Base-by-base conservation (phyloP, 1,139 yeast species). In the Suhomyces guaymorum region DNA sequence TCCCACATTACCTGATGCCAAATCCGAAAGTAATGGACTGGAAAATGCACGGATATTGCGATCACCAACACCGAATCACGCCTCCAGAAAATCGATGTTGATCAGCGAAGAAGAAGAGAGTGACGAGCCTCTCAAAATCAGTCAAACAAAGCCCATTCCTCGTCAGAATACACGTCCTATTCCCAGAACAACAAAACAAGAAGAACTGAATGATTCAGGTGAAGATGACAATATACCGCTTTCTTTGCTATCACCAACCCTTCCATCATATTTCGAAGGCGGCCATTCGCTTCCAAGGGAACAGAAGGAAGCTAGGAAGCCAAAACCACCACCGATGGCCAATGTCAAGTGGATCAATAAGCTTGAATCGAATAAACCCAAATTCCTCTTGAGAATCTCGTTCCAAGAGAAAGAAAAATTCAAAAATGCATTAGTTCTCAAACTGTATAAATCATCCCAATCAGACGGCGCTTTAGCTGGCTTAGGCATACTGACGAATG, bases 1-100 rank as follows among this genome's bases (percentile, higher is more conserved):
- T 4, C 76, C 76, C 2, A 64, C 71, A 0, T 45, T 70, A 11
- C 75, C 75, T 0, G 52, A 54, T 11, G 42, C 44, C 12, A 43
- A 39, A 12, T 26, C 22, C 4, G 28, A 37, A 13, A 7, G 16
- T 3, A 29, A 32, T 19, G 20, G 29, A 2, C n/a, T 33, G 12
- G 38, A 30, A 11, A 26, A 21, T 9, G 12, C 16, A 5, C 30
- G 27, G 19, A n/a, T 13, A 9, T 11, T 29, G 8, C 26, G 26
- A 17, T 35, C 39, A 7, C 41, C 41, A 4, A 28, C 32, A 6
- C 33, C 34, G 3, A 21, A 30, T 11, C 12, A 11, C 15, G 12
- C 30, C 9, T 7, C 22, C 13, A 30, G 15, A 17, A 25, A 20
- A 10, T 11, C 24, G 8, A 13, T 5, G 2, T 9, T 21, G 10